Evolutionary conservation across 2,329 filamentous ascomycete species (phyloP).

Genomic region (Tricladium varicosporioides): DNA sequence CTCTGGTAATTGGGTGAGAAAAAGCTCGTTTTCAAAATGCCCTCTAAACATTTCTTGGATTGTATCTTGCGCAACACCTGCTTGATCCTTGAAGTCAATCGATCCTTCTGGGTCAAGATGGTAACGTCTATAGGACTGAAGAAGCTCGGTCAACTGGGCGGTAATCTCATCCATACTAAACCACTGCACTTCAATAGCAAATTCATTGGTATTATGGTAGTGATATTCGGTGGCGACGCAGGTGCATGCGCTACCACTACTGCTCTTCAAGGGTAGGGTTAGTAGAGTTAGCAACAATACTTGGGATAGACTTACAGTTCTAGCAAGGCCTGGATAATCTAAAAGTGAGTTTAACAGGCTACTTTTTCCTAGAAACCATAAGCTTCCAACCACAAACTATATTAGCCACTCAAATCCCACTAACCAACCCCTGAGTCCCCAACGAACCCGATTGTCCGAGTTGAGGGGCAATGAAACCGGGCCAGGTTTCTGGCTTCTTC

Average conservation of each 20-base stretch:
- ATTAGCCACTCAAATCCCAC: slow-evolving; percentile 8
- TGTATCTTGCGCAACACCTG: slow-evolving; percentile 8
- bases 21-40: slow-evolving; percentile 4
- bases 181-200: slow-evolving; percentile 13
- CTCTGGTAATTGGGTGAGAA: slow-evolving; percentile 9
- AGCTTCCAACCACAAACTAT: neutral
- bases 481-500: slow-evolving; percentile 35
- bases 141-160: slow-evolving; percentile 10
- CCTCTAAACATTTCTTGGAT: slow-evolving; percentile 14
- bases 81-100: slow-evolving; percentile 10
- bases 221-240: slow-evolving; percentile 29
- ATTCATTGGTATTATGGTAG: slow-evolving; percentile 10
- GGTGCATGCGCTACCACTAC: slow-evolving; percentile 44
- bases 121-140: slow-evolving; percentile 10
- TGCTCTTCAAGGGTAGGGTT: slow-evolving; percentile 36
- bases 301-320: slow-evolving; percentile 38
- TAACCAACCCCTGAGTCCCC: slow-evolving; percentile 47
- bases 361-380: slow-evolving; percentile 41
- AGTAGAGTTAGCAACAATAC: neutral
- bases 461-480: slow-evolving; percentile 38
- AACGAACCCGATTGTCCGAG: slow-evolving; percentile 45
- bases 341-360: slow-evolving; percentile 49
- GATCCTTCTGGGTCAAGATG: slow-evolving; percentile 11
- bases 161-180: slow-evolving; percentile 11
- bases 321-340: slow-evolving; percentile 39